These are phyloP conservation scores for Gymnopus androsaceus DNA, from an alignment of 1,284 basidiomycete species.

Conservation along the genomic window DNA sequence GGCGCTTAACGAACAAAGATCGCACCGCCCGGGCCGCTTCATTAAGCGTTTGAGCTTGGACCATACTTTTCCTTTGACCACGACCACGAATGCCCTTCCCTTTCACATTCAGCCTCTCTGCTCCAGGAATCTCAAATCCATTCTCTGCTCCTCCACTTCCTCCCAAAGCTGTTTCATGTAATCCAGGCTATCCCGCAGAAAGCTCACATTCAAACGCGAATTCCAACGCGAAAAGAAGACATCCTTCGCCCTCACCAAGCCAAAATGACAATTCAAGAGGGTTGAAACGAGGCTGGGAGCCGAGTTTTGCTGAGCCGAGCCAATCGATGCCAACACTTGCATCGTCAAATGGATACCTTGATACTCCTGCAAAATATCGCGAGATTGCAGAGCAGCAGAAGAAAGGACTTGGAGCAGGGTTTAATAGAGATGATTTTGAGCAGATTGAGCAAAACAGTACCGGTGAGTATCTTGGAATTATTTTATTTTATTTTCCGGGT, in stretches of 20 bases:
- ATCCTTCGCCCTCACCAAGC: background rate
- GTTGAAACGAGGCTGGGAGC: constrained; percentile 77
- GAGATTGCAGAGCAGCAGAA: constrained; percentile 41
- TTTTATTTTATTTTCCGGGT: constrained; percentile 36
- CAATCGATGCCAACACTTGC: constrained; percentile 50
- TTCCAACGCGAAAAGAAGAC: constrained; percentile 17
- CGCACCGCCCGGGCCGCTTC: no score
- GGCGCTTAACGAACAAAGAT: no score
- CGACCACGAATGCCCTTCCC: constrained; percentile 52
- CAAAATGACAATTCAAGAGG: constrained; percentile 29
- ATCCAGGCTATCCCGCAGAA: background rate
- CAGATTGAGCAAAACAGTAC: constrained; percentile 35
- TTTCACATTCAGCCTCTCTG: constrained; percentile 65
- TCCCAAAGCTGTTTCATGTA: constrained; percentile 11
- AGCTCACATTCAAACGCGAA: background rate
- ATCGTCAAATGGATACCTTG: constrained; percentile 62
- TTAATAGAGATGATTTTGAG: background rate
- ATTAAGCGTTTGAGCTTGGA: no score
- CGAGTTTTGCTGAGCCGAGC: constrained; percentile 56
- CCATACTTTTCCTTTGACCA: no score
- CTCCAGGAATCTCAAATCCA: constrained; percentile 67
- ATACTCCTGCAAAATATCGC: constrained; percentile 64
- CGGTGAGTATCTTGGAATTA: constrained; percentile 36
- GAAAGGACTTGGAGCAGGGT: constrained; percentile 31
- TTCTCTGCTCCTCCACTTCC: constrained; percentile 40